These are phyloP conservation scores for Neophaeococcomyces mojaviensis DNA, from an alignment of 2,329 filamentous ascomycete species.

Conservation along the genomic window DNA sequence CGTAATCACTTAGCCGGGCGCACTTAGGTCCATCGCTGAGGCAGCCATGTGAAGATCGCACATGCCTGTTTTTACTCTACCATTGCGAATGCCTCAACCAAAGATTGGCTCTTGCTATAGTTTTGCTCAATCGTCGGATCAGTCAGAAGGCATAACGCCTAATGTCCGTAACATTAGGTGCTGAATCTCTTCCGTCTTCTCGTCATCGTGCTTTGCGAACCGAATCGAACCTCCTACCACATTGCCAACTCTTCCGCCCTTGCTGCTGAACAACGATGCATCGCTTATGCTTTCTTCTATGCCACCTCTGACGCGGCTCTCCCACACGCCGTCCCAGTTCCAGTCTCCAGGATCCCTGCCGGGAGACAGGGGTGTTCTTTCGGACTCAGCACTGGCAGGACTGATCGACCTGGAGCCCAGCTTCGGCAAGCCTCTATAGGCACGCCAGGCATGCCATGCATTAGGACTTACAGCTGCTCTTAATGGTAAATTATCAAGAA, in stretches of 20 bases:
- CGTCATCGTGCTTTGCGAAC: constrained; percentile 58
- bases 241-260: constrained; percentile 22
- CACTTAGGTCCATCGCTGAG: too few relatives aligned
- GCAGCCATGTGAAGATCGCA: too few relatives aligned
- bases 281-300: constrained; percentile 73
- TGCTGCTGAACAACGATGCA: constrained; percentile 63
- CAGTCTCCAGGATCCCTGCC: constrained; percentile 64
- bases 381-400: constrained; percentile 14
- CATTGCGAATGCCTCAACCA: too few relatives aligned
- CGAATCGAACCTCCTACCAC: constrained; percentile 33
- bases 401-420: constrained; percentile 5
- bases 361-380: constrained; percentile 7
- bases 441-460: constrained; percentile 89
- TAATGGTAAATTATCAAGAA: constrained; percentile 71
- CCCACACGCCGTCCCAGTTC: constrained; percentile 98
- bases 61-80: too few relatives aligned
- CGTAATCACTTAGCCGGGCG: too few relatives aligned
- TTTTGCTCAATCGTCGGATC: too few relatives aligned
- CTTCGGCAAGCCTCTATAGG: constrained; percentile 50
- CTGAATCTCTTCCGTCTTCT: constrained; percentile 48
- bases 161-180: constrained; percentile 7
- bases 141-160: not conserved
- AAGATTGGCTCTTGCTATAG: too few relatives aligned
- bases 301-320: constrained; percentile 73
- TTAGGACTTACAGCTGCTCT: constrained; percentile 81